These are phyloP conservation scores for Penicillium brasilianum DNA, from an alignment of 2,329 filamentous ascomycete species.

Conservation along the genomic window DNA sequence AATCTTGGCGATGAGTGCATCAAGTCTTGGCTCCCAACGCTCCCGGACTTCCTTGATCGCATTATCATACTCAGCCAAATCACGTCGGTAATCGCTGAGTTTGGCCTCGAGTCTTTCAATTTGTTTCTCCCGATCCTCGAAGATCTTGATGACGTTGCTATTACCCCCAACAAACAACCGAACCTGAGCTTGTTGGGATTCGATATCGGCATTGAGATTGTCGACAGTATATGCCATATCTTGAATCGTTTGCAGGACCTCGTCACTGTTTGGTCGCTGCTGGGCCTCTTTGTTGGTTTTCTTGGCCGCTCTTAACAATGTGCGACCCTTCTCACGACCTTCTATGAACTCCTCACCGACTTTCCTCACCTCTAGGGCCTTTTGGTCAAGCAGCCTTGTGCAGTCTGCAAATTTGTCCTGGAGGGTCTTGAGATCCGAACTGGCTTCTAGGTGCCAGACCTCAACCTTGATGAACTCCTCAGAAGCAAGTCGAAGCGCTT, in stretches of 20 bases:
- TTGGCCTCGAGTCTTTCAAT: slow-evolving; percentile 70
- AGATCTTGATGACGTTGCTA: slow-evolving; percentile 75
- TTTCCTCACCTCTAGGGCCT: slow-evolving; percentile 47
- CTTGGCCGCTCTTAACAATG: slow-evolving; percentile 24
- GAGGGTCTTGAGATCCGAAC: slow-evolving; percentile 77
- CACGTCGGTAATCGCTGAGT: slow-evolving; percentile 59
- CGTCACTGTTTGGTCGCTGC: slow-evolving; percentile 34
- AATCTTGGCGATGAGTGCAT: slow-evolving; percentile 77
- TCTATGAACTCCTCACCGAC: slow-evolving; percentile 45
- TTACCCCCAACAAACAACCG: slow-evolving; percentile 81
- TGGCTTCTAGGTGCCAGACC: slow-evolving; percentile 75
- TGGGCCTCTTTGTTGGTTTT: slow-evolving; percentile 19
- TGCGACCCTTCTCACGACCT: slow-evolving; percentile 22
- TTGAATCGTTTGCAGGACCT: slow-evolving; percentile 50
- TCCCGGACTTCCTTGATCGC: slow-evolving; percentile 70
- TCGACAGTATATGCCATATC: slow-evolving; percentile 60
- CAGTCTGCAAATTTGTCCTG: slow-evolving; percentile 68
- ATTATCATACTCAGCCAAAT: slow-evolving; percentile 60
- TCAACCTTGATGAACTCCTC: slow-evolving; percentile 70
- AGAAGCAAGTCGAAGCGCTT: slow-evolving; percentile 65
- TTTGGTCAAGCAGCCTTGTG: slow-evolving; percentile 51
- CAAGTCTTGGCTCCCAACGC: slow-evolving; percentile 83
- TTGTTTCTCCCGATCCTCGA: slow-evolving; percentile 70
- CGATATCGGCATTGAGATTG: slow-evolving; percentile 73
- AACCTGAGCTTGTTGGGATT: slow-evolving; percentile 73